A percentile compares a stretch with the other conserved stretches of the same genome.
Conservation (phyloP, 495 filamentous ascomycete genomes). For the Rhypophila decipiens region DNA sequence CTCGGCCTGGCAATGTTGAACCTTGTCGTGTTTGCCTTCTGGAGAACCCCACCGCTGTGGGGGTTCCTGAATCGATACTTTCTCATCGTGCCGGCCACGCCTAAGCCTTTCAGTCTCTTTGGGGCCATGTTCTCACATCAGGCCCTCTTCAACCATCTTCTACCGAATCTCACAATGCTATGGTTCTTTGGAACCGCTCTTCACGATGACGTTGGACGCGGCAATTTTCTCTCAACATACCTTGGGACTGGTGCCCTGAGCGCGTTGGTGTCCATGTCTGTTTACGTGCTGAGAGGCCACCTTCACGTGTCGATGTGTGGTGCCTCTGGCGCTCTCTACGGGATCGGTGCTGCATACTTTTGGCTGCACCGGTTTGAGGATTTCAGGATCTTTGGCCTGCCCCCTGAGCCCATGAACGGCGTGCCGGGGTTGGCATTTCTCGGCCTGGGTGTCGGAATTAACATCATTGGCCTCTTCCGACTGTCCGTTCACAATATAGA, state of each 20-base stretch:
- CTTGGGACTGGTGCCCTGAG: conserved; percentile 60
- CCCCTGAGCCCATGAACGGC: conserved; percentile 42
- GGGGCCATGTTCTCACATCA: conserved; percentile 80
- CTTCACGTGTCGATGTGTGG: conserved; percentile 49
- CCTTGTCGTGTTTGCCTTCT: conserved; percentile 51
- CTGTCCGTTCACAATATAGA: conserved; percentile 42
- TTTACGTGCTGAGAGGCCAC: conserved; percentile 44
- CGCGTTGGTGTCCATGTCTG: conserved; percentile 55
- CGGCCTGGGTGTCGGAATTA: conserved; percentile 37
- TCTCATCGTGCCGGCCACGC: conserved; percentile 62
- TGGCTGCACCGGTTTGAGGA: conserved; percentile 53
- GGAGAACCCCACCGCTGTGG: conserved; percentile 67
- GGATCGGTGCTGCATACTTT: conserved; percentile 61
- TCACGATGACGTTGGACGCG: conserved; percentile 84
- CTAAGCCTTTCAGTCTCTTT: conserved; percentile 56
- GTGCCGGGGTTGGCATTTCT: conserved; percentile 47
- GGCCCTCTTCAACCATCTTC: conserved; percentile 54
- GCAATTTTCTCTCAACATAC: conserved; percentile 75
- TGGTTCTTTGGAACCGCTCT: conserved; percentile 48
- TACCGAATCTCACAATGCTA: conserved; percentile 59
- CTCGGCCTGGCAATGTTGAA: conserved; percentile 61
- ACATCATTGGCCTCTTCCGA: conserved; percentile 38
- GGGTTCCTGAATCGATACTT: conserved; percentile 73
- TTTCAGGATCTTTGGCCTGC: conserved; percentile 46
- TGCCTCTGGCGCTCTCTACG: conserved; percentile 67